phyloP scores from a whole-genome alignment of 495 filamentous ascomycete species.

The Podospora anserina region DNA sequence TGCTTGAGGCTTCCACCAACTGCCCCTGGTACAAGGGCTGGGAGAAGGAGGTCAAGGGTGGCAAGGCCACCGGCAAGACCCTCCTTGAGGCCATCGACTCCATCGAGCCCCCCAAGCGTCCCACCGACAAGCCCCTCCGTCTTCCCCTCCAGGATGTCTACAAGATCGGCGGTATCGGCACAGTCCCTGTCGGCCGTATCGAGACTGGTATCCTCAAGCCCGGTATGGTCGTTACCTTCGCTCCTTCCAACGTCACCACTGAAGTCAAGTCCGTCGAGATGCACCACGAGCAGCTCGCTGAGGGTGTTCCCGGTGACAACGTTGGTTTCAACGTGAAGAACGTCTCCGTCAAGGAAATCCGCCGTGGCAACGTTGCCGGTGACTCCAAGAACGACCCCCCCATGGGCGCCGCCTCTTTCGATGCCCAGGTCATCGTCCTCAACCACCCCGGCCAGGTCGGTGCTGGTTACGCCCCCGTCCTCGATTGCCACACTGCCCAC shows the following conservation, averaged over 20 bases:
- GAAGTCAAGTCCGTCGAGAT: slow-evolving; percentile 99
- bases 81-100: slow-evolving; percentile 98
- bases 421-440: slow-evolving; percentile 98
- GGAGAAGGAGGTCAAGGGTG: slow-evolving; percentile 97
- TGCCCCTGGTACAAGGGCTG: slow-evolving; percentile 99
- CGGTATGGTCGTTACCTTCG: slow-evolving; percentile 97
- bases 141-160: slow-evolving; percentile 99
- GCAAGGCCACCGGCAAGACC: slow-evolving; percentile 90
- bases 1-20: slow-evolving; percentile 89
- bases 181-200: slow-evolving; percentile 99
- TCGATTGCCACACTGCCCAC: slow-evolving; percentile 99
- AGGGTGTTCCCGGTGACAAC: slow-evolving; percentile 98
- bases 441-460: slow-evolving; percentile 99
- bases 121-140: slow-evolving; percentile 96
- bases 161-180: slow-evolving; percentile 99
- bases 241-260: slow-evolving; percentile 97
- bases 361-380: slow-evolving; percentile 98
- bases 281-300: slow-evolving; percentile 98
- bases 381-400: slow-evolving; percentile 99
- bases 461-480: slow-evolving; percentile 96
- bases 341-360: slow-evolving; percentile 99
- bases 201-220: slow-evolving; percentile 98
- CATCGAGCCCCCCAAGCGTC: slow-evolving; percentile 90
- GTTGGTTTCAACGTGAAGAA: slow-evolving; percentile 99
- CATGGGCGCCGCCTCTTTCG: slow-evolving; percentile 84